Evolutionary conservation across 768 basidiomycete species (phyloP).

Genomic region (Termitomyces sp.): DNA sequence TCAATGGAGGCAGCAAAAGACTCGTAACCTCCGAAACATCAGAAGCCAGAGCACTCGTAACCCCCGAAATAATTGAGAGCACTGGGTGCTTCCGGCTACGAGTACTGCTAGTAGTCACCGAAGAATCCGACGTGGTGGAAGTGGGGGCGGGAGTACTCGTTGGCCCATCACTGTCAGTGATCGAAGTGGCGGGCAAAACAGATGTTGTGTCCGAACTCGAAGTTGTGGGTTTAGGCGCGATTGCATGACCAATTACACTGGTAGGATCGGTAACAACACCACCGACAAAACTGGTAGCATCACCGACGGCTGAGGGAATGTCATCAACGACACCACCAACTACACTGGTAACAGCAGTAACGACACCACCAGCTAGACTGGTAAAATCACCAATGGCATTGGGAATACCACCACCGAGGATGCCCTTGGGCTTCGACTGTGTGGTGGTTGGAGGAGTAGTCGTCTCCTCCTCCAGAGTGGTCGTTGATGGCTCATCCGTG

Average conservation of each 20-base stretch:
- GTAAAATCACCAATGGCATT: background rate
- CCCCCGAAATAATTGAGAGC: no score
- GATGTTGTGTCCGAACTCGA: background rate
- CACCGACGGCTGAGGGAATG: no score
- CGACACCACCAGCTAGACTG: background rate
- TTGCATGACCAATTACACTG: no score
- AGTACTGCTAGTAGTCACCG: no score
- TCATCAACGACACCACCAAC: background rate
- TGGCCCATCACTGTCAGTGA: background rate
- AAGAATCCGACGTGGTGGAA: background rate
- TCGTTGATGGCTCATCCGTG: constrained; percentile 8
- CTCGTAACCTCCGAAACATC: no score
- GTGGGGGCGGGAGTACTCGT: background rate
- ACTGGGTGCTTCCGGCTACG: no score
- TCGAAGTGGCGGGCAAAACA: background rate
- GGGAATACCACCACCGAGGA: constrained; percentile 5
- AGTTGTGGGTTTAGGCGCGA: no score
- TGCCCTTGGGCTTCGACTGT: background rate
- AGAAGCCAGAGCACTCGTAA: no score
- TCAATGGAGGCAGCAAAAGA: no score
- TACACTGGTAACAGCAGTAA: background rate
- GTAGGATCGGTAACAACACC: no score
- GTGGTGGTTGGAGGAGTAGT: background rate
- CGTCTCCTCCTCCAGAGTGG: constrained; percentile 2
- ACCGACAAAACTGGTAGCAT: no score